Conservation (phyloP, 192 early-diverging fungal genomes). For the Coemansia sp. region DNA sequence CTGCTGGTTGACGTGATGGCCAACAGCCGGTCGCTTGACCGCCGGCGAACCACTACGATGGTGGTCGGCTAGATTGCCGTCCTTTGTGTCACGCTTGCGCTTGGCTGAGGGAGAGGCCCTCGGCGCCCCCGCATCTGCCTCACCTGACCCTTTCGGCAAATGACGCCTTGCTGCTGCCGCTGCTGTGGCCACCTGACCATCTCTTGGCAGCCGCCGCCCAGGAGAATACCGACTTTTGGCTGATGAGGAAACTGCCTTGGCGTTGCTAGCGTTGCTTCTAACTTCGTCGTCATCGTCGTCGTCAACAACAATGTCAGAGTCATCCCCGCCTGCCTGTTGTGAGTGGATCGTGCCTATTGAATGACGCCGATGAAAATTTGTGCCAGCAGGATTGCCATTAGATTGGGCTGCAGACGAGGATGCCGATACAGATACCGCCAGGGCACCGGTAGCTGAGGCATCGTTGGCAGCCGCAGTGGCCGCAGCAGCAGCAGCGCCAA, state of each 20-base stretch:
- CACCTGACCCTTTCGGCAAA: constrained; percentile 11
- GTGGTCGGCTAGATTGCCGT: constrained; percentile 6
- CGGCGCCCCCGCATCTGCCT: constrained; percentile 10
- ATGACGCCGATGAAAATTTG: constrained; percentile 41
- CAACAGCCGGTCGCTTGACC: constrained; percentile 12
- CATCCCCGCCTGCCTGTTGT: constrained; percentile 19
- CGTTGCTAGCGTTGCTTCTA: constrained; percentile 2
- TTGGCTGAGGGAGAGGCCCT: constrained; percentile 14
- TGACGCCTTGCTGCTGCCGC: constrained; percentile 9
- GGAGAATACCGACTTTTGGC: too few relatives aligned
- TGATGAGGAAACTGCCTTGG: neutral
- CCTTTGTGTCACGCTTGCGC: constrained; percentile 36
- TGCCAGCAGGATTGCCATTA: neutral
- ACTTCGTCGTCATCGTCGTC: constrained; percentile 18
- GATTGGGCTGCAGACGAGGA: neutral
- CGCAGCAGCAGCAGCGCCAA: constrained; percentile 11
- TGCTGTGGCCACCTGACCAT: constrained; percentile 18
- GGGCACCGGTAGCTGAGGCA: too few relatives aligned
- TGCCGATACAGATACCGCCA: neutral
- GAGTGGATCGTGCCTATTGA: constrained; percentile 44
- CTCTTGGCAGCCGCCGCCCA: too few relatives aligned
- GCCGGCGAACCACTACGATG: constrained; percentile 26
- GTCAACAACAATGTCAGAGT: constrained; percentile 33
- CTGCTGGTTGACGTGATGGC: neutral
- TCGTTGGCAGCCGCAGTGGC: neutral